A percentile compares a stretch with the other conserved stretches of the same genome.
Evolutionary conservation across 2,329 filamentous ascomycete species (phyloP).

Genomic region (Pseudonectria foliicola): DNA sequence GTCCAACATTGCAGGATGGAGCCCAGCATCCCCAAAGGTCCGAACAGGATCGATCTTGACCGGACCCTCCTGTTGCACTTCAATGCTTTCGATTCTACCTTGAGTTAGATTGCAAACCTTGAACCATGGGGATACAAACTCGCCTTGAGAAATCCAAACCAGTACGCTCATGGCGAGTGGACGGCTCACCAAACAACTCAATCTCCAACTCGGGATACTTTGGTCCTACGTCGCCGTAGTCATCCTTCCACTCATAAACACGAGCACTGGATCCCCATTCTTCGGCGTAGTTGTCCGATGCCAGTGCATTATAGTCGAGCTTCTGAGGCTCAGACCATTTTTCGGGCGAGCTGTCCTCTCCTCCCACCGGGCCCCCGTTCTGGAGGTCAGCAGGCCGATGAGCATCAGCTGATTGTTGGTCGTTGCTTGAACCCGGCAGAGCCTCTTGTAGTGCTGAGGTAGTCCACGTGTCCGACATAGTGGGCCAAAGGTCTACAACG

Average conservation of each 20-base stretch:
- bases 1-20: conserved; percentile 75
- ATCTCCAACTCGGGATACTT: conserved; percentile 62
- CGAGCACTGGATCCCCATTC: conserved; percentile 49
- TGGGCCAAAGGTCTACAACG: background rate
- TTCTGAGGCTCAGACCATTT: conserved; percentile 41
- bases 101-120: conserved; percentile 9
- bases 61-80: conserved; percentile 51
- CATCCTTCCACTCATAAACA: conserved; percentile 78
- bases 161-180: conserved; percentile 37
- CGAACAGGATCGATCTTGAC: conserved; percentile 43
- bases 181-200: conserved; percentile 61
- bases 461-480: conserved; percentile 11
- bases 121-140: conserved; percentile 21
- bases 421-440: conserved; percentile 1
- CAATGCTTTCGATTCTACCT: conserved; percentile 46
- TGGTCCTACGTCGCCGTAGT: conserved; percentile 80
- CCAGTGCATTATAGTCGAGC: conserved; percentile 39
- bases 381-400: background rate
- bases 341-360: conserved; percentile 29
- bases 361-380: conserved; percentile 15
- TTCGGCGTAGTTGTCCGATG: conserved; percentile 8
- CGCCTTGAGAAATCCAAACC: conserved; percentile 61
- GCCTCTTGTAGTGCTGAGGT: conserved; percentile 1
- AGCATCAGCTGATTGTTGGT: background rate
- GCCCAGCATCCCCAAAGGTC: conserved; percentile 65